phyloP scores from a whole-genome alignment of 2,329 filamentous ascomycete species.

The Pseudocercospora cruenta region DNA sequence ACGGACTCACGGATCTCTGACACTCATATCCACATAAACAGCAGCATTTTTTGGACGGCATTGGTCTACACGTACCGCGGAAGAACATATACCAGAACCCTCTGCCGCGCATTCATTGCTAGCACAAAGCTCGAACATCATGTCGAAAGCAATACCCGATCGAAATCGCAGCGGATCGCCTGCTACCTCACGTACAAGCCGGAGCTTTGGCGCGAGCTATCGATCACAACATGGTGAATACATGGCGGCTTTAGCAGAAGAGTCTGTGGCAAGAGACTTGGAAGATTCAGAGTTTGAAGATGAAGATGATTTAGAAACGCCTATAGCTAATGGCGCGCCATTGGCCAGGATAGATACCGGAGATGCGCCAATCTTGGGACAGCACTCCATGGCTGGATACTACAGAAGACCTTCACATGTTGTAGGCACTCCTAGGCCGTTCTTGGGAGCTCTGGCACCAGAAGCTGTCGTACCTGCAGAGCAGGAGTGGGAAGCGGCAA shows the following conservation, averaged over 20 bases:
- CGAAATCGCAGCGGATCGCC: slow-evolving; percentile 25
- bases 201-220: slow-evolving; percentile 36
- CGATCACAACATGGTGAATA: slow-evolving; percentile 27
- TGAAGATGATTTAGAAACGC: slow-evolving; percentile 21
- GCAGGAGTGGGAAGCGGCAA: slow-evolving; percentile 57
- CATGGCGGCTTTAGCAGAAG: slow-evolving; percentile 36
- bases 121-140: slow-evolving; percentile 5
- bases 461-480: slow-evolving; percentile 46
- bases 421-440: slow-evolving; percentile 69
- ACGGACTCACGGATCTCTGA: not conserved
- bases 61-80: not conserved
- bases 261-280: slow-evolving; percentile 38
- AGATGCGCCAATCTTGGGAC: slow-evolving; percentile 17
- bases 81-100: not conserved
- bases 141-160: slow-evolving; percentile 14
- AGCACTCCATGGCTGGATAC: slow-evolving; percentile 60
- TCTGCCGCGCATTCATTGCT: not conserved
- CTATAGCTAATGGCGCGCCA: slow-evolving; percentile 13
- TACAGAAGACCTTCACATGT: slow-evolving; percentile 81
- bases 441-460: slow-evolving; percentile 64
- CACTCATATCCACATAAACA: not conserved
- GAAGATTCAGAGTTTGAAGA: slow-evolving; percentile 32
- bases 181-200: slow-evolving; percentile 12
- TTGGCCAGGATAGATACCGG: slow-evolving; percentile 25
- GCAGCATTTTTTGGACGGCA: not conserved